Conservation (phyloP, 2,329 filamentous ascomycete genomes). For the Thelonectria discophora region DNA sequence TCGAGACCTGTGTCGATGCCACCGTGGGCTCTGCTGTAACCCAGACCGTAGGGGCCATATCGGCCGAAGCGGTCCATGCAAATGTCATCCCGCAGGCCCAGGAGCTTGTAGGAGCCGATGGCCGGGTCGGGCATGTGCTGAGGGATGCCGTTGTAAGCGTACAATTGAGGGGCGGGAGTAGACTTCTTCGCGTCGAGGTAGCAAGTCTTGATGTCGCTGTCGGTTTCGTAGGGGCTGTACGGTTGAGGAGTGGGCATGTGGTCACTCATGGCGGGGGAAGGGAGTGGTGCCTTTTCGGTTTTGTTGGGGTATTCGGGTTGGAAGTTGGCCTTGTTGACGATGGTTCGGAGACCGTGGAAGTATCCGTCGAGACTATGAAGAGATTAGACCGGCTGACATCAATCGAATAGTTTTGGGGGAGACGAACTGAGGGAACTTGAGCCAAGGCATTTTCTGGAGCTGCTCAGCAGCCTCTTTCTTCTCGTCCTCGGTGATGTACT, state of each 20-base stretch:
- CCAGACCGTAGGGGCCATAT: conserved; percentile 84
- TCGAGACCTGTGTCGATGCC: conserved; percentile 77
- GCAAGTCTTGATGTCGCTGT: conserved; percentile 65
- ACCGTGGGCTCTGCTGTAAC: conserved; percentile 78
- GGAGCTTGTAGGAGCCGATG: conserved; percentile 77
- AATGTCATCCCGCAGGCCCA: conserved; percentile 79
- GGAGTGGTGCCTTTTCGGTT: conserved; percentile 46
- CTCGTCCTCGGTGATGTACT: conserved; percentile 43
- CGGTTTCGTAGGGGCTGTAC: conserved; percentile 76
- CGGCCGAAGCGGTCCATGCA: conserved; percentile 91
- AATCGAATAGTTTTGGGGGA: background rate
- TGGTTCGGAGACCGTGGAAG: conserved; percentile 77
- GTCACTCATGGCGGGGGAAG: conserved; percentile 45
- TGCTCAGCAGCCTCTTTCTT: conserved; percentile 44
- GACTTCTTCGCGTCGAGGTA: conserved; percentile 69
- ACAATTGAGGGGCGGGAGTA: conserved; percentile 68
- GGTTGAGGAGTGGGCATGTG: conserved; percentile 55
- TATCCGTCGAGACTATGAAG: conserved; percentile 76
- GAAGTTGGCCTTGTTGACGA: conserved; percentile 72
- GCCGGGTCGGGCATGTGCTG: conserved; percentile 80
- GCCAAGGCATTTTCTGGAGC: conserved; percentile 51
- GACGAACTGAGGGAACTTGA: conserved; percentile 51
- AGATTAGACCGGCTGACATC: conserved; percentile 27
- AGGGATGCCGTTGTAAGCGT: conserved; percentile 75
- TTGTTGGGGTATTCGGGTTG: conserved; percentile 76